Conservation (phyloP, 495 filamentous ascomycete genomes). For the Hapsidospora chrysogenum region DNA sequence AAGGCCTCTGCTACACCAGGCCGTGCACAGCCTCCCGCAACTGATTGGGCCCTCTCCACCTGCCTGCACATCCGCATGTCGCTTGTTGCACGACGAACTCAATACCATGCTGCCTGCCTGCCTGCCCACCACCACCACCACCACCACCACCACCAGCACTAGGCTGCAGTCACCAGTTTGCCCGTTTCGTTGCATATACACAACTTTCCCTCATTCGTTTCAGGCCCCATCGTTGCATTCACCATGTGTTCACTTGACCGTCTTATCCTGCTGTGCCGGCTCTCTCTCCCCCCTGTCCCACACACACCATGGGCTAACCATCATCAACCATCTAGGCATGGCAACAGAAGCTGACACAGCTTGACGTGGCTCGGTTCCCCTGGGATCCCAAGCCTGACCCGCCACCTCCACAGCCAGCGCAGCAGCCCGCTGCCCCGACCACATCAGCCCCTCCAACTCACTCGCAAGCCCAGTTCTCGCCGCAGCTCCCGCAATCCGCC, state of each 20-base stretch:
- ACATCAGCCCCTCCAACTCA: constrained; percentile 18
- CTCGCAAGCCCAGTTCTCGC: constrained; percentile 13
- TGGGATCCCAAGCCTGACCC: constrained; percentile 71
- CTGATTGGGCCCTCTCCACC: too few species aligned
- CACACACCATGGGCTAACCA: constrained; percentile 11
- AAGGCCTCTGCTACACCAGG: too few species aligned
- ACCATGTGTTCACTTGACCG: neutral
- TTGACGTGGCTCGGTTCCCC: constrained; percentile 73
- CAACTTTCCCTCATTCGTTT: too few species aligned
- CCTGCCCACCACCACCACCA: too few species aligned
- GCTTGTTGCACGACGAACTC: too few species aligned
- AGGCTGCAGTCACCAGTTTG: too few species aligned
- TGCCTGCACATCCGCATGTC: too few species aligned
- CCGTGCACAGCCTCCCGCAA: too few species aligned
- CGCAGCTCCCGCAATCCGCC: constrained; percentile 23
- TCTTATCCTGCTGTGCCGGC: constrained; percentile 1
- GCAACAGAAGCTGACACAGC: constrained; percentile 74
- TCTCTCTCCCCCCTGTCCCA: constrained; percentile 4
- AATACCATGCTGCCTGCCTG: too few species aligned
- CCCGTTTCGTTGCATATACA: too few species aligned
- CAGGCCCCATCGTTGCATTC: constrained; percentile 2
- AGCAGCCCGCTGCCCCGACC: constrained; percentile 17
- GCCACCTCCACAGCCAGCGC: constrained; percentile 19
- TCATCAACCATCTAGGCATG: constrained; percentile 74
- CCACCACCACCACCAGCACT: too few species aligned